Conservation (phyloP, 441 rosid genomes). For the Corymbia citriodora region DNA sequence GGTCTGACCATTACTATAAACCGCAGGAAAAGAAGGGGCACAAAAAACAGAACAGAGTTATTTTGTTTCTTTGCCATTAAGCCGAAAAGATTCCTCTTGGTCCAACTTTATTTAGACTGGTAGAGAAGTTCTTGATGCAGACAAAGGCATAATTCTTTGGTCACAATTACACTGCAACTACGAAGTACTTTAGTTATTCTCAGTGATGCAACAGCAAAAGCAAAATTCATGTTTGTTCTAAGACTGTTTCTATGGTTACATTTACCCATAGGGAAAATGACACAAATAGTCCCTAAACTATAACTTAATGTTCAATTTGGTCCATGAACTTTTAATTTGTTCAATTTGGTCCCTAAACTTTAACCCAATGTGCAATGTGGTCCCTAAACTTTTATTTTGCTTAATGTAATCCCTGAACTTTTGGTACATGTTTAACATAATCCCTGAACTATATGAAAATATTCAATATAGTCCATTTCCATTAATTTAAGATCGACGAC, state of each 20-base stretch:
- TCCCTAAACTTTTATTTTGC: too few species aligned
- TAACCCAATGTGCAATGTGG: too few species aligned
- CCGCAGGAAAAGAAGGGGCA: not conserved
- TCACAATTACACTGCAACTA: not conserved
- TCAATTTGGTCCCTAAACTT: too few species aligned
- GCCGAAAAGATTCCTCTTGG: not conserved
- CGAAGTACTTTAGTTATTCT: not conserved
- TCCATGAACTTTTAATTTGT: too few species aligned
- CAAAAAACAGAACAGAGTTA: not conserved
- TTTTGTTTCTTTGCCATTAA: not conserved
- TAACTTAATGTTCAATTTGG: too few species aligned
- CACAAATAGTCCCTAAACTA: too few species aligned
- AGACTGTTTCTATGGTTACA: not conserved
- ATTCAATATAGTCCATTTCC: too few species aligned
- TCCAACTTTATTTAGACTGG: not conserved
- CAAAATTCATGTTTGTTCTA: not conserved
- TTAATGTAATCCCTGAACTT: too few species aligned
- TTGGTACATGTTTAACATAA: too few species aligned
- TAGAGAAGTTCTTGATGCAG: not conserved
- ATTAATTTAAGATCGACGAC: too few species aligned
- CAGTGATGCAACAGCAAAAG: not conserved
- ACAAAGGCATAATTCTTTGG: not conserved
- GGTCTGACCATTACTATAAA: not conserved
- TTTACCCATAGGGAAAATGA: not conserved
- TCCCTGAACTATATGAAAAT: too few species aligned